Base-by-base conservation (phyloP, 305 asterid species). In the Fraxinus floribunda region DNA sequence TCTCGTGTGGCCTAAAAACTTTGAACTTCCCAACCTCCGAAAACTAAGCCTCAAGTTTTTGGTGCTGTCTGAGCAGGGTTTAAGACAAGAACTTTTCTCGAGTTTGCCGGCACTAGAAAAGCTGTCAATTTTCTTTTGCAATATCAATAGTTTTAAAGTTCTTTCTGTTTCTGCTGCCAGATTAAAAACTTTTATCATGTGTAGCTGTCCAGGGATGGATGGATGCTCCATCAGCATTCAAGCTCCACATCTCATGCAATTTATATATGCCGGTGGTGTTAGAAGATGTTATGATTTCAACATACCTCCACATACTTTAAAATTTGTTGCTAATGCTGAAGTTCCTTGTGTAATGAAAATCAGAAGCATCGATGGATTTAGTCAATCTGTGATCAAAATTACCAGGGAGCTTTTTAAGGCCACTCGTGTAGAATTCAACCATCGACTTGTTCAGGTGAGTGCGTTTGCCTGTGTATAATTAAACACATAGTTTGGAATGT, bases 401-500 rank as follows among this genome's bases (percentile, higher is more conserved):
- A 76, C 79, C 4, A 75, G 39, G 81, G 83, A 80, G 75, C 78
- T 80, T 64, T 80, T 84, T 13, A 35, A 6, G 79, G 44, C 13
- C 3, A 4, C 3, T 44, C 7, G 0, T 64, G 38, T 75, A 15
- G 5, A 0, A 1, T 5, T 80, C 24, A 62, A 76, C 46, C 64
- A 49, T 79, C 71, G 68, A 39, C 78, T 84, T 75, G 20, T 80
- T 66, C 66, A 80, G 86, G 86, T 84, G 76, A 79, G 44, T 24
- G 1, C 71, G 2, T 64, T 38, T 4, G 34, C 16, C 11, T 3
- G 32, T 49, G 16, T 32, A 32, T 34, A 35, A 30, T 80, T 20
- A 22, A 26, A 38, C 30, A 8, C 5, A 11, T 62, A 29, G 1
- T 62, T 62, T 13, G 29, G 34, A 22, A 4, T 22, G 15, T 62